These are phyloP conservation scores for Phoma sp. DNA, from an alignment of 2,329 filamentous ascomycete genomes.

Conservation along the genomic window DNA sequence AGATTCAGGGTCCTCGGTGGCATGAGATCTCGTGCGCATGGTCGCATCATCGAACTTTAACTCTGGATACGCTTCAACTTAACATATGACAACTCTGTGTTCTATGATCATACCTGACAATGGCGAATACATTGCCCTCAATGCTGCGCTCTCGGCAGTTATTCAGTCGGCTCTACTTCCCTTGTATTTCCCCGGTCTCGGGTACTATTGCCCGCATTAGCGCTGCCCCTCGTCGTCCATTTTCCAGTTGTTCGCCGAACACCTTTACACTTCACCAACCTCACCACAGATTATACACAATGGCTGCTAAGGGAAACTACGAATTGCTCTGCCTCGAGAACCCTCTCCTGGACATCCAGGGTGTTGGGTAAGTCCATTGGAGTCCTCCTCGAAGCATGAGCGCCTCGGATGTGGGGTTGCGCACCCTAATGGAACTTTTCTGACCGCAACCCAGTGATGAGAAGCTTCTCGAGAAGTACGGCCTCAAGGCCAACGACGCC, in stretches of 20 bases:
- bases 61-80: too few relatives aligned
- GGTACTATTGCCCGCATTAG: slow-evolving; percentile 17
- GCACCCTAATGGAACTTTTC: slow-evolving; percentile 22
- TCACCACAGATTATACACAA: slow-evolving; percentile 53
- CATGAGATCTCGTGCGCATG: slow-evolving; percentile 7
- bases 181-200: neutral
- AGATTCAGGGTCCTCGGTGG: slow-evolving; percentile 1
- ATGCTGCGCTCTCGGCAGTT: slow-evolving; percentile 8
- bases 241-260: slow-evolving; percentile 28
- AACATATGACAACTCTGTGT: neutral
- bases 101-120: neutral
- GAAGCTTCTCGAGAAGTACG: slow-evolving; percentile 89
- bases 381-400: neutral
- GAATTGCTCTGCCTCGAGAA: slow-evolving; percentile 95
- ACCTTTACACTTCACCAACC: slow-evolving; percentile 24
- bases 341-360: slow-evolving; percentile 97
- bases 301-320: slow-evolving; percentile 81
- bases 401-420: slow-evolving; percentile 12
- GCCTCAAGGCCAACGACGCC: slow-evolving; percentile 93
- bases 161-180: neutral
- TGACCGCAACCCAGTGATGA: slow-evolving; percentile 68
- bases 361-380: slow-evolving; percentile 62
- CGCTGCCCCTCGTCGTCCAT: slow-evolving; percentile 25
- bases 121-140: neutral
- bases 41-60: neutral